phyloP scores from a whole-genome alignment of 2,329 filamentous ascomycete genomes.

The Pezicula radicicola region DNA sequence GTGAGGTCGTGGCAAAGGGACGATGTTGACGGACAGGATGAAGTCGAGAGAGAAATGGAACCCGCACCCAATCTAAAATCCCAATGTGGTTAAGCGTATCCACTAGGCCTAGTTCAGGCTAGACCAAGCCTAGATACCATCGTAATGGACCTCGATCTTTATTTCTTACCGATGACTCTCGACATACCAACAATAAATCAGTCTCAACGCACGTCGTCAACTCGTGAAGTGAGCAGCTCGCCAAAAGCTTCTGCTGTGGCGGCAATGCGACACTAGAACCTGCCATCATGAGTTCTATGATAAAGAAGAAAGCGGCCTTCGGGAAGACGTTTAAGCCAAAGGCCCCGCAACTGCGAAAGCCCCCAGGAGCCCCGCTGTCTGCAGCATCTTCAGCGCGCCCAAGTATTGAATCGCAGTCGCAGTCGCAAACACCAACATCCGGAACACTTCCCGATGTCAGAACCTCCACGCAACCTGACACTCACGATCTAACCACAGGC shows the following conservation, averaged over 20 bases:
- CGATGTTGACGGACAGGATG: slow-evolving; percentile 1
- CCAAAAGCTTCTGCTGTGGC: background rate
- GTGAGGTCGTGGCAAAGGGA: background rate
- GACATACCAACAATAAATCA: background rate
- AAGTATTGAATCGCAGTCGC: slow-evolving; percentile 36
- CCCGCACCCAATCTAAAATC: background rate
- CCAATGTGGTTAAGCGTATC: background rate
- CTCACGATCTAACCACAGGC: too few relatives aligned
- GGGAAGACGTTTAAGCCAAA: slow-evolving; percentile 65
- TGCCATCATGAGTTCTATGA: slow-evolving; percentile 57
- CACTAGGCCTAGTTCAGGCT: background rate
- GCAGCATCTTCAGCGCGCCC: slow-evolving; percentile 34
- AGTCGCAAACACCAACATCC: slow-evolving; percentile 25
- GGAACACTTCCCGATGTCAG: slow-evolving; percentile 1
- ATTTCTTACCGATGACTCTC: background rate
- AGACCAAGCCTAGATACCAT: background rate
- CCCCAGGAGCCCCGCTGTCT: slow-evolving; percentile 40
- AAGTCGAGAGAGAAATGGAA: slow-evolving; percentile 1
- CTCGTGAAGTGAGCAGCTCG: background rate
- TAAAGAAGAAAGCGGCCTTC: slow-evolving; percentile 61
- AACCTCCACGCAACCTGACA: too few relatives aligned
- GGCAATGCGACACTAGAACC: background rate
- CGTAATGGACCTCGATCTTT: background rate
- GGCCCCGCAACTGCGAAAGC: slow-evolving; percentile 51
- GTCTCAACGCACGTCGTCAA: background rate